Conservation (phyloP, 2,329 filamentous ascomycete species). For the Lachnellula subtilissima region DNA sequence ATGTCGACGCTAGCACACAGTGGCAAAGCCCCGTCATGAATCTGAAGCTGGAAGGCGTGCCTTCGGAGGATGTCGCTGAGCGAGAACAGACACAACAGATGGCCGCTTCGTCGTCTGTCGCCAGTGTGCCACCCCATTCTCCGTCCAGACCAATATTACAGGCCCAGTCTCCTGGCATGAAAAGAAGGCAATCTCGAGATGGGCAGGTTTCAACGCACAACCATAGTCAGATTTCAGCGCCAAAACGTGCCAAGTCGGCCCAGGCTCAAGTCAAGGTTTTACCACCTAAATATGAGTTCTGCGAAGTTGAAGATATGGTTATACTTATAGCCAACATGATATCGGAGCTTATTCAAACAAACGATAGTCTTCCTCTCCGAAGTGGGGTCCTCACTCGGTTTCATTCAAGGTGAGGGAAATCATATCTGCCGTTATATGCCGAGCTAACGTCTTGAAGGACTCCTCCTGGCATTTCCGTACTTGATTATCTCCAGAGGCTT, state of each 20-base stretch:
- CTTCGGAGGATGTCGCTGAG: conserved; percentile 5
- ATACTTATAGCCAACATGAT: conserved; percentile 92
- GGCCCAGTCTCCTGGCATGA: conserved; percentile 31
- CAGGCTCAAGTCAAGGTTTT: conserved; percentile 51
- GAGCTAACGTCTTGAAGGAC: conserved; percentile 29
- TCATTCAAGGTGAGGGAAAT: conserved; percentile 71
- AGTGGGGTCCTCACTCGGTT: conserved; percentile 88
- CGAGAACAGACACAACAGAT: not conserved
- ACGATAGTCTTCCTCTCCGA: conserved; percentile 79
- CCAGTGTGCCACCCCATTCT: conserved; percentile 2
- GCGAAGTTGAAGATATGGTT: conserved; percentile 79
- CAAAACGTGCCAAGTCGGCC: conserved; percentile 52
- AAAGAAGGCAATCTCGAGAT: conserved; percentile 30
- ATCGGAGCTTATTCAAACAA: conserved; percentile 87
- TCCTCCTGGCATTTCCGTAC: conserved; percentile 87
- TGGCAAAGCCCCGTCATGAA: conserved; percentile 25
- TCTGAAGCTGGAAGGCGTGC: conserved; percentile 13
- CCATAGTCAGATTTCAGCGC: conserved; percentile 9
- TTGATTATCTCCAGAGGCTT: conserved; percentile 87
- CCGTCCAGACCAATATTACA: conserved; percentile 24
- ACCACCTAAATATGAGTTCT: conserved; percentile 74
- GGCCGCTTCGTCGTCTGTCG: not conserved
- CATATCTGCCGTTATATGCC: not conserved
- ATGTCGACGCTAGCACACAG: conserved; percentile 30
- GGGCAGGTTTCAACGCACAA: conserved; percentile 3